These are phyloP conservation scores for Saccharomyces hybrid DNA, from an alignment of 1,139 yeast species.

Conservation along the genomic window DNA sequence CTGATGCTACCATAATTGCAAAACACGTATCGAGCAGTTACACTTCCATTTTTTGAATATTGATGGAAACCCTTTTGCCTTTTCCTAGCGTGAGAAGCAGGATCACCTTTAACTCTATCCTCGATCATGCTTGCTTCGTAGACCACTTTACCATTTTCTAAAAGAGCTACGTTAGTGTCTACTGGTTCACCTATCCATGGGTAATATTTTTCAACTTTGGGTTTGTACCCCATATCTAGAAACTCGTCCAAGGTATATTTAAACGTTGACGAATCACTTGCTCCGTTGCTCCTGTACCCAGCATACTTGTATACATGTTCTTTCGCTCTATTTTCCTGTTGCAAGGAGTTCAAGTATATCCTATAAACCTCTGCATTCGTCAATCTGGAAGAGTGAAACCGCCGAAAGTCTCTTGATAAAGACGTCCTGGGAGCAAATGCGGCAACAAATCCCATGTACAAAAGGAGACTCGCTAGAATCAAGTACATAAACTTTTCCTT, in stretches of 20 bases:
- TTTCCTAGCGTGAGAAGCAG: conserved; percentile 42
- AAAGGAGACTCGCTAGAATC: conserved; percentile 19
- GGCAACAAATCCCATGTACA: conserved; percentile 46
- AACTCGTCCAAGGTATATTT: conserved; percentile 38
- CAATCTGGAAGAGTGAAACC: conserved; percentile 58
- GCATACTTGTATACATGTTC: conserved; percentile 36
- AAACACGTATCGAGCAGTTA: conserved; percentile 46
- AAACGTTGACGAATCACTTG: conserved; percentile 37
- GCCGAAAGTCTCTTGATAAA: conserved; percentile 68
- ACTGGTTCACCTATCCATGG: conserved; percentile 48
- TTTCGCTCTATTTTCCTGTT: conserved; percentile 31
- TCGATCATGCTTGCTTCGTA: conserved; percentile 61
- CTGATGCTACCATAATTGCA: conserved; percentile 57
- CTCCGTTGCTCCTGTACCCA: conserved; percentile 5
- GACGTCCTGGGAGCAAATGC: conserved; percentile 85
- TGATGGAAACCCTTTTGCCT: conserved; percentile 54
- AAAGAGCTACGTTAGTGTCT: conserved; percentile 40
- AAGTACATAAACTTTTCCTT: conserved; percentile 46
- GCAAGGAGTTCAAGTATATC: conserved; percentile 34
- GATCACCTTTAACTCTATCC: conserved; percentile 64
- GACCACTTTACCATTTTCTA: conserved; percentile 33
- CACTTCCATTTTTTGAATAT: conserved; percentile 50
- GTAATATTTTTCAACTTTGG: conserved; percentile 49
- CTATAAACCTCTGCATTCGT: conserved; percentile 59
- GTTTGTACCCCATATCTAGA: conserved; percentile 40